These are phyloP conservation scores for Ustulina deusta DNA, from an alignment of 2,329 filamentous ascomycete species.

Conservation along the genomic window DNA sequence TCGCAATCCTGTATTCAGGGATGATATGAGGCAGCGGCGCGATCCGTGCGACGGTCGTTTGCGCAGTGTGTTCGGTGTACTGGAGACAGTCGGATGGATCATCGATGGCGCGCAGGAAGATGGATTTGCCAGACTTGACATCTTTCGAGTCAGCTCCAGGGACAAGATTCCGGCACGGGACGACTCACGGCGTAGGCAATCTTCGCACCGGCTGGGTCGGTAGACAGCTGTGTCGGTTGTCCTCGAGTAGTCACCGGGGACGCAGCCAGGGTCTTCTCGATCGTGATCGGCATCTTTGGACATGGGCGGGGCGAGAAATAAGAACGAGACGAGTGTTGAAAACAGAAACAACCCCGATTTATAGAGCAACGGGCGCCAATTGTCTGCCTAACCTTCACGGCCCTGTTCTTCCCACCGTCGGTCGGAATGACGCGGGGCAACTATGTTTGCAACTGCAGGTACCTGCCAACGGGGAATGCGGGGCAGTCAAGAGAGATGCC, in stretches of 20 bases:
- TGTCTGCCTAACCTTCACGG: slow-evolving; percentile 25
- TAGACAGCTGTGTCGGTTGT: slow-evolving; percentile 88
- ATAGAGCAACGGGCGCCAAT: background rate
- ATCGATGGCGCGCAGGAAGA: slow-evolving; percentile 96
- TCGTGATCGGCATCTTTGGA: slow-evolving; percentile 63
- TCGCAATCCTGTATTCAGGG: slow-evolving; percentile 83
- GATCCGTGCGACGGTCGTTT: slow-evolving; percentile 93
- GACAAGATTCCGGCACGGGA: background rate
- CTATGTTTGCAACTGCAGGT: slow-evolving; percentile 23
- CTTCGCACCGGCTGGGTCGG: slow-evolving; percentile 88
- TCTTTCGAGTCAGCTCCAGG: slow-evolving; percentile 24
- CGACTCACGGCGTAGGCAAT: slow-evolving; percentile 87
- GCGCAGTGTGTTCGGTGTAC: slow-evolving; percentile 89
- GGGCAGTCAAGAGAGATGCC: slow-evolving; percentile 11
- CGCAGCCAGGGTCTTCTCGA: slow-evolving; percentile 83
- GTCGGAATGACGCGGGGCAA: slow-evolving; percentile 32
- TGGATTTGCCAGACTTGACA: slow-evolving; percentile 87
- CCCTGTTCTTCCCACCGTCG: slow-evolving; percentile 12
- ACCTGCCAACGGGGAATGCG: slow-evolving; percentile 18
- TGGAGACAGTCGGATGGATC: slow-evolving; percentile 85
- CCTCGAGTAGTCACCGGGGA: slow-evolving; percentile 86
- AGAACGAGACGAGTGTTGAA: background rate
- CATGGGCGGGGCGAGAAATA: background rate
- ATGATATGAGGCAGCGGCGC: slow-evolving; percentile 76
- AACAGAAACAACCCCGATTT: background rate